Evolutionary conservation across 495 filamentous ascomycete species (phyloP).

Genomic region (Penicillium goetzii): DNA sequence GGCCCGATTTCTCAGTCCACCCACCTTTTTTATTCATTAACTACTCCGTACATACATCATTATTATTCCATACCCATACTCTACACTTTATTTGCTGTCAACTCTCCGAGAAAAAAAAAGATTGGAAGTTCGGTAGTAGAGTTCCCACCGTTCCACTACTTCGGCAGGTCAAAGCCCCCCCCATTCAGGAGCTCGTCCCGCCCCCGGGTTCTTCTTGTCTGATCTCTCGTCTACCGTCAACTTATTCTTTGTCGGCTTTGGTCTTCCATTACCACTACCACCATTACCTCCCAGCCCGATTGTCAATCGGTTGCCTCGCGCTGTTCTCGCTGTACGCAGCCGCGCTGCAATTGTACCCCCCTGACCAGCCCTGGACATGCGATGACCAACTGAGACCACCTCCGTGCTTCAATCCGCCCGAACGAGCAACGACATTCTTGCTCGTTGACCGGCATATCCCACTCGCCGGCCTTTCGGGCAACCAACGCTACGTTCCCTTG

Average conservation of each 20-base stretch:
- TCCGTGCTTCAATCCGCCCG: constrained; percentile 14
- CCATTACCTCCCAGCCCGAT: not conserved
- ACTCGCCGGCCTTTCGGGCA: constrained; percentile 20
- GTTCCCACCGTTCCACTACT: constrained; percentile 16
- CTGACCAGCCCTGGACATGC: constrained; percentile 23
- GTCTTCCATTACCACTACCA: not conserved
- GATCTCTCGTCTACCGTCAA: not conserved
- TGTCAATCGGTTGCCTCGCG: constrained; percentile 10
- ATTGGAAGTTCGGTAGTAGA: constrained; percentile 6
- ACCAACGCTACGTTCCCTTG: constrained; percentile 3
- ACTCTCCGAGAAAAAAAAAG: not conserved
- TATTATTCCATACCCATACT: not conserved
- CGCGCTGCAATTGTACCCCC: constrained; percentile 10
- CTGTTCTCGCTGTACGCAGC: constrained; percentile 15
- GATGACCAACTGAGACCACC: constrained; percentile 24
- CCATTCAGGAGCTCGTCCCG: constrained; percentile 34
- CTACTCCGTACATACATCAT: not conserved
- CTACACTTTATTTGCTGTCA: not conserved
- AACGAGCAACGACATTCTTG: constrained; percentile 9
- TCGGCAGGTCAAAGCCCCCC: constrained; percentile 8
- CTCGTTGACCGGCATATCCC: constrained; percentile 13
- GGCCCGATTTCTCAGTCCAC: constrained; percentile 1
- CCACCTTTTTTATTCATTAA: not conserved
- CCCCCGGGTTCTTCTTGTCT: constrained; percentile 23
- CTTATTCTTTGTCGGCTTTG: not conserved